Evolutionary conservation across 2,329 filamentous ascomycete genomes (phyloP), one percentile per base, ranked within the genome.

Genomic region (Coleophoma cylindrospora): DNA sequence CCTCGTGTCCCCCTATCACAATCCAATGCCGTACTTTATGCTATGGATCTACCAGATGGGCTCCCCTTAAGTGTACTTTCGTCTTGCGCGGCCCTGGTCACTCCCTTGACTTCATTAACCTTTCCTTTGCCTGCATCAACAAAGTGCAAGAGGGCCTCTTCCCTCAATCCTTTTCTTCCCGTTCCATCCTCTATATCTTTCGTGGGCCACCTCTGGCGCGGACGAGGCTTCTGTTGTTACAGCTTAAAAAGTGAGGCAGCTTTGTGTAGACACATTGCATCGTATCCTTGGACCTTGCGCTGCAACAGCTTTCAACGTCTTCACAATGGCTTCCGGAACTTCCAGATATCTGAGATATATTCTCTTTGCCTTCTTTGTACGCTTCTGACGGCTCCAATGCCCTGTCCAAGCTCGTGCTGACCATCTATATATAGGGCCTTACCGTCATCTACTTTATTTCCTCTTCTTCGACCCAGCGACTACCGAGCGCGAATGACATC

Each of bases 401-500:
- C 3, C 13, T 4, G 11, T 6, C 10, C 10, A 34, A 36, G 33
- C 27, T 11, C 33, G n/a, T 19, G 34, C 44, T 17, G 7, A 15
- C 3, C 3, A 19, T 27, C 27, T 27, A 27, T 27, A 27, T 17
- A 15, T 17, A 84, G 81, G 73, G 82, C 50, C 70, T 95, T 56
- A 75, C 83, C 55, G 75, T 95, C 55, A 79, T 96, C 67, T 94
- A 92, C 73, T 90, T 92, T 71, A 81, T 95, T 64, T 87, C 89
- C 56, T 80, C 75, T 44, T 86, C 75, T 55, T 81, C 75, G 33
- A 68, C 69, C 22, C 68, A 70, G 44, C 65, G 57, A 48, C 67
- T 57, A 59, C 68, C 61, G 34, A 60, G 59, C 19, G 60, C 63
- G 49, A 59, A 60, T 27, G 54, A 63, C 17, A 54, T 56, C 40